A percentile compares a stretch with the other conserved stretches of the same genome.
phyloP scores from a whole-genome alignment of 257 asterid genomes.

The Solanum appendiculatum region DNA sequence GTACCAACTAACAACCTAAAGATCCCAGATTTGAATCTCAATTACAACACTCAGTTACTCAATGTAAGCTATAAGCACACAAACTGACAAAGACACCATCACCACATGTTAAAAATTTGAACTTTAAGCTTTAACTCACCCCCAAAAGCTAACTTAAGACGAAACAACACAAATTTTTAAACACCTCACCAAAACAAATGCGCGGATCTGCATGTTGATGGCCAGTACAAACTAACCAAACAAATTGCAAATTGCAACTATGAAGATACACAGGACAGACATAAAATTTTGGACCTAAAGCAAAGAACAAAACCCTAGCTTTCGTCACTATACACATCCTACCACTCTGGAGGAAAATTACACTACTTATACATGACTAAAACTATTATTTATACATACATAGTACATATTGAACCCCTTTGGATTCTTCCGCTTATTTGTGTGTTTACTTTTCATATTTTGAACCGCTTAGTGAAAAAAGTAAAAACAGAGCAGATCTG shows the following conservation, averaged over 20 bases:
- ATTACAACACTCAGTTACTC: background rate
- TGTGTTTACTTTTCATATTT: background rate
- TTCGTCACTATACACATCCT: background rate
- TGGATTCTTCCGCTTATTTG: background rate
- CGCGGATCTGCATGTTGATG: background rate
- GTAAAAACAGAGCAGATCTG: conserved; percentile 37
- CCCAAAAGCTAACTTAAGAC: background rate
- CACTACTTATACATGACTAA: background rate
- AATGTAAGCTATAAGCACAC: background rate
- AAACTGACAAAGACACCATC: background rate
- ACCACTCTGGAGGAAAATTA: background rate
- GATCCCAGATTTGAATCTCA: background rate
- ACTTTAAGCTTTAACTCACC: background rate
- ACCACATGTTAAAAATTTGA: background rate
- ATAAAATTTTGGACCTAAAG: background rate
- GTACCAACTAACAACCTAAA: background rate
- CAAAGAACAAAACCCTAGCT: background rate
- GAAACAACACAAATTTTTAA: background rate
- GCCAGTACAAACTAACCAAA: background rate
- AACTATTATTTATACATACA: too few species aligned
- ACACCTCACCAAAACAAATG: background rate
- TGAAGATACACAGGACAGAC: too few species aligned
- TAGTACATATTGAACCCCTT: background rate
- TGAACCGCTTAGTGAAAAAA: background rate
- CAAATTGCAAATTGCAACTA: background rate